Evolutionary conservation across 805 yeast species (phyloP), one percentile per base, ranked within the genome.

Genomic region (Lipomyces sp.): DNA sequence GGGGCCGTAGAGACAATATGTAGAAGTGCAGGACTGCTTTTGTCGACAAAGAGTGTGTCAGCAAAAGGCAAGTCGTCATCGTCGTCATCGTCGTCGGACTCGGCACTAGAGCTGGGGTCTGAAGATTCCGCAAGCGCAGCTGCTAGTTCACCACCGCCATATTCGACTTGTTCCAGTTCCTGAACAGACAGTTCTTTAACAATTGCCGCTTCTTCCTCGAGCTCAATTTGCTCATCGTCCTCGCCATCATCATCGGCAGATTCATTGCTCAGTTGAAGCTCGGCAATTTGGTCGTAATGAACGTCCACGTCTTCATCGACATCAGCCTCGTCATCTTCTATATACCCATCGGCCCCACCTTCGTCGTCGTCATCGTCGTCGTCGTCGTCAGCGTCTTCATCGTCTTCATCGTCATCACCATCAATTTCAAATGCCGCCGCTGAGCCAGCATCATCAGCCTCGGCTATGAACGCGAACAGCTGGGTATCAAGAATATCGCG

Each of bases 281-380:
- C 73, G 42, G 76, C 69, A 48, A 82, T 77, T 57, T 81, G 76
- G 64, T 81, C 84, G 64, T 84, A 84, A 57, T 82, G 80, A 68
- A 76, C 78, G 71, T 87, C 93, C 10, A 86, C 91, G 64, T 87
- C 92, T 13, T 67, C 73, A 42, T 75, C 77, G 34, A 79, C 74
- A 39, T 74, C 75, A 51, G 75, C 76, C 4, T 62, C 80, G 59
- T 72, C 78, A 15, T 75, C 77, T 5, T 24, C 24, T 24, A 24
- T 24, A 24, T 24, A 24, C 24, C 60, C 80, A 59, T 72, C 78
- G 15, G 74, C 77, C 24, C 69, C 24, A 24, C 24, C 75, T 45
- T 74, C 78, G 35, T 77, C 79, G 54, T 78, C 79, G 4, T 77
- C 73, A 34, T 77, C 76, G 53, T 77, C 70, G 60, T 66, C 70